Base-by-base conservation (phyloP, 2,329 filamentous ascomycete species). In the Colletotrichum graminicola region DNA sequence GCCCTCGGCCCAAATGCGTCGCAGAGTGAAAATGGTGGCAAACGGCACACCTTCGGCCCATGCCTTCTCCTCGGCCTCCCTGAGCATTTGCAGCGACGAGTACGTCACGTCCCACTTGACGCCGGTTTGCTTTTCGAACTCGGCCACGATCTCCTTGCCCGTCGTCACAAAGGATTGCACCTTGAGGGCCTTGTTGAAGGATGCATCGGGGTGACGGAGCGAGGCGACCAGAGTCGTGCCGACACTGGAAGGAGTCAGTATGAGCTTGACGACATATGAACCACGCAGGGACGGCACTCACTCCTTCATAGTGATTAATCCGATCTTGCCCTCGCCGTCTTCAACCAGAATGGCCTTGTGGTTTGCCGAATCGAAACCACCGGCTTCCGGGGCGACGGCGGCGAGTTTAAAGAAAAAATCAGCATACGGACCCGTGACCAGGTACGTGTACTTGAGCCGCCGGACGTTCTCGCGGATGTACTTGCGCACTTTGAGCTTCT, bases 141-240 rank as follows among this genome's bases (percentile, higher is more conserved):
- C 91, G n/a, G 84, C 84, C 26, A 92, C 77, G 26, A 93, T 90
- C 34, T 89, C 81, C 11, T 87, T 84, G 0, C 90, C 88, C 0
- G 89, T 93, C 2, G 88, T 86, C 0, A 91, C 90, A 74, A 93
- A 94, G 0, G 91, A 93, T 76, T 93, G 91, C 1, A 94, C 90
- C 69, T 89, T 91, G 43, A 94, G 80, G 0, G 88, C 86, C 64
- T 87, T 85, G 73, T 88, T 88, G 43, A 83, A 83, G 0, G 88
- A 84, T 7, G 79, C 82, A 12, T 85, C 79, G 3, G 89, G 88
- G 69, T 90, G 87, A 21, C 83, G 84, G 18, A 94, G 83, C 0
- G 90, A 86, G 0, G 88, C 88, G 1, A 90, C 88, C 1, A 93
- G 85, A 32, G 92, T 85, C 66, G 88, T 90, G 5, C 92, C 92